phyloP scores from a whole-genome alignment of 768 basidiomycete genomes.

The Pisolithus tinctorius region DNA sequence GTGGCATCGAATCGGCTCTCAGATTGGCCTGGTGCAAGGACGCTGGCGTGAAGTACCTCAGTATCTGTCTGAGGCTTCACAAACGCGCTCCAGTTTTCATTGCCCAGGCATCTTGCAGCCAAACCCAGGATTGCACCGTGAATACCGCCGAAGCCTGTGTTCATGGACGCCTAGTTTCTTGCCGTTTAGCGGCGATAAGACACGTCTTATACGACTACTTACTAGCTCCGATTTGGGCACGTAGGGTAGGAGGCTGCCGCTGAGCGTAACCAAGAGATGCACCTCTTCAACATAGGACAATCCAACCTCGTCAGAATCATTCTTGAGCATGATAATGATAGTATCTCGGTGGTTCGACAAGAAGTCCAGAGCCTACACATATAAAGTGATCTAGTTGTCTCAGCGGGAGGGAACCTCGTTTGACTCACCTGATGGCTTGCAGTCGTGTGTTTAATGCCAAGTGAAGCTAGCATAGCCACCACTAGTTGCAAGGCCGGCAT shows the following conservation, averaged over 20 bases:
- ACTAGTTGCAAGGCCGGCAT: slow-evolving; percentile 83
- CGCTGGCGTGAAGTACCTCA: slow-evolving; percentile 51
- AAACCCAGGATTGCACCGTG: slow-evolving; percentile 74
- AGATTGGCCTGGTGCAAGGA: slow-evolving; percentile 47
- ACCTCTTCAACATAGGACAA: slow-evolving; percentile 71
- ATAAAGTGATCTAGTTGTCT: slow-evolving; percentile 1
- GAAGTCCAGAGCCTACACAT: slow-evolving; percentile 66
- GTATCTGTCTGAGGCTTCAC: slow-evolving; percentile 61
- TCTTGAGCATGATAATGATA: slow-evolving; percentile 74
- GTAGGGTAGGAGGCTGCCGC: slow-evolving; percentile 59
- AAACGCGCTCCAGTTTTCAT: slow-evolving; percentile 48
- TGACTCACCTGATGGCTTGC: slow-evolving; percentile 59
- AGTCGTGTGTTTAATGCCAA: slow-evolving; percentile 61
- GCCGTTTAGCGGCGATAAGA: slow-evolving; percentile 3
- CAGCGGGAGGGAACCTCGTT: neutral
- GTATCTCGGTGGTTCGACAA: slow-evolving; percentile 79
- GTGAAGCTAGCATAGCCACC: slow-evolving; percentile 67
- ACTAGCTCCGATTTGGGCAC: slow-evolving; percentile 78
- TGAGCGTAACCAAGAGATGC: slow-evolving; percentile 69
- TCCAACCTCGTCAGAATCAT: slow-evolving; percentile 55
- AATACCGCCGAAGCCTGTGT: slow-evolving; percentile 78
- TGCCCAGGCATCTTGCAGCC: slow-evolving; percentile 63
- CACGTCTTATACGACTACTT: slow-evolving; percentile 18
- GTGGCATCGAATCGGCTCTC: slow-evolving; percentile 54
- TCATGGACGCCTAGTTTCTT: slow-evolving; percentile 42